These are phyloP conservation scores for Colletotrichum tropicicola DNA, from an alignment of 2,329 filamentous ascomycete genomes.

Conservation along the genomic window DNA sequence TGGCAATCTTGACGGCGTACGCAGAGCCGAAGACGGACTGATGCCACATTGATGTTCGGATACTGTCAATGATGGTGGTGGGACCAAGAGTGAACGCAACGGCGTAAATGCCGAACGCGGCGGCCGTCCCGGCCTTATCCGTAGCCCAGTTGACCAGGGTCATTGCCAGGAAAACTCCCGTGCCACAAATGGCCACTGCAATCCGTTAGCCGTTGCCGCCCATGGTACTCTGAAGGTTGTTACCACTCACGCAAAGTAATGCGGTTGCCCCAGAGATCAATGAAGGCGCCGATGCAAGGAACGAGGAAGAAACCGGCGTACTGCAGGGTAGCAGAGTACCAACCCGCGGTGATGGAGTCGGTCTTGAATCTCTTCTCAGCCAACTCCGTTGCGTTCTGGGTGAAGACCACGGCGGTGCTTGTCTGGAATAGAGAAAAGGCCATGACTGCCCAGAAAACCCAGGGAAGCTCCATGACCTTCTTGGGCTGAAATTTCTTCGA, in stretches of 20 bases:
- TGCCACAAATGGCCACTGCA: constrained; percentile 51
- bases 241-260: constrained; percentile 50
- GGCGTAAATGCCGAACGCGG: constrained; percentile 68
- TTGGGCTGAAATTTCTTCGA: constrained; percentile 64
- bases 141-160: constrained; percentile 61
- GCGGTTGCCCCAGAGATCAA: constrained; percentile 65
- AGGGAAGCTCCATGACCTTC: constrained; percentile 66
- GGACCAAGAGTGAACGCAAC: constrained; percentile 64
- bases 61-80: constrained; percentile 67
- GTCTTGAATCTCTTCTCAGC: constrained; percentile 67
- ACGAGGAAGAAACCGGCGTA: constrained; percentile 67
- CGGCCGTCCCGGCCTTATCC: constrained; percentile 60
- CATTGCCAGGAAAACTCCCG: constrained; percentile 57
- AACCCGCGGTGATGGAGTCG: constrained; percentile 63
- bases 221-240: rapidly evolving
- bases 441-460: constrained; percentile 66
- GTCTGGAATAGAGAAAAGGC: constrained; percentile 68
- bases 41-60: constrained; percentile 68
- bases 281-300: constrained; percentile 62
- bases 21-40: constrained; percentile 68
- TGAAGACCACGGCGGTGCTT: constrained; percentile 61
- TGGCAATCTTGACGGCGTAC: constrained; percentile 67
- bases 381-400: constrained; percentile 67
- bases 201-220: not conserved
- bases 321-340: constrained; percentile 66